These are phyloP conservation scores for Artemisia argyi DNA, from an alignment of 129 eudicot genomes.

Conservation along the genomic window DNA sequence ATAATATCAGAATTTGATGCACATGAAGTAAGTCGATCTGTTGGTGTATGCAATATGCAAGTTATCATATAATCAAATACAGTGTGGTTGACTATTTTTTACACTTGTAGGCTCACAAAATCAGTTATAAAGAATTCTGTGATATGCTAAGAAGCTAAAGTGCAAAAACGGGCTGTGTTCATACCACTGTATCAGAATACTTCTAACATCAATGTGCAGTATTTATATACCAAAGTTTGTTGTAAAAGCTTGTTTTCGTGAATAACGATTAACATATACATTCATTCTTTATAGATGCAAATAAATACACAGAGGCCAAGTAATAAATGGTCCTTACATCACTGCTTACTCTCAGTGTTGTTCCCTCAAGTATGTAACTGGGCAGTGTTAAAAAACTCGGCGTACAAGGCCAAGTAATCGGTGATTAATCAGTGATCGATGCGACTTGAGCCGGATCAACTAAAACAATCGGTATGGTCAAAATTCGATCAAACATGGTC, in stretches of 20 bases:
- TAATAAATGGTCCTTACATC: no score
- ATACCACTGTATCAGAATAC: not conserved
- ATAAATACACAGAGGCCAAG: not conserved
- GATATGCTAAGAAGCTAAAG: constrained; percentile 21
- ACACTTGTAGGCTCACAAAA: constrained; percentile 19
- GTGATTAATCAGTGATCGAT: no score
- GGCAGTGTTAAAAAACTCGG: no score
- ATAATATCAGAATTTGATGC: constrained; percentile 14
- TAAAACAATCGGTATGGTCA: no score
- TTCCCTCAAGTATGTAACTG: no score
- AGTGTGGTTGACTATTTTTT: constrained; percentile 6
- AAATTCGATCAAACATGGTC: no score
- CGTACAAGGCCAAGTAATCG: no score
- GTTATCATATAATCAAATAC: not conserved
- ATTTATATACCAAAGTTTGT: not conserved
- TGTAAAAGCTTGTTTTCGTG: not conserved
- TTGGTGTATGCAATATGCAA: not conserved
- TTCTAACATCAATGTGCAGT: not conserved
- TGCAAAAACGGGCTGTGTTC: not conserved
- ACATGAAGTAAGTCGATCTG: constrained; percentile 18
- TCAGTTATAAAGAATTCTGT: constrained; percentile 23
- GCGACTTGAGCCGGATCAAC: no score
- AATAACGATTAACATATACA: no score
- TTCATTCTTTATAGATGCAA: not conserved
- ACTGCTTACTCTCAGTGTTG: no score